These are phyloP conservation scores for Ogataea pini DNA, from an alignment of 805 yeast species.

Conservation along the genomic window DNA sequence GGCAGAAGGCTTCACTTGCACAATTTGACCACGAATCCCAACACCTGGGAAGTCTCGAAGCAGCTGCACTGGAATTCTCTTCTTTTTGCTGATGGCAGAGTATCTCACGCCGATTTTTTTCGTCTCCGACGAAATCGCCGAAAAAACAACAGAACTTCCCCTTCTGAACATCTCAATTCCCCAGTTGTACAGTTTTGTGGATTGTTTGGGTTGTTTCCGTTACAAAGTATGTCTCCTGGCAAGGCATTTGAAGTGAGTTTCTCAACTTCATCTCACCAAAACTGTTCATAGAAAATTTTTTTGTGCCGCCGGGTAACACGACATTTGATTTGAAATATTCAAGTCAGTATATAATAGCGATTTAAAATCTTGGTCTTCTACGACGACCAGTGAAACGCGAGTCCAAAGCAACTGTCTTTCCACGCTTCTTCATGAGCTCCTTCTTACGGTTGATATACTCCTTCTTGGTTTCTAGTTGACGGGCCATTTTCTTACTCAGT, in stretches of 20 bases:
- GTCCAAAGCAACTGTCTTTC: slow-evolving; percentile 84
- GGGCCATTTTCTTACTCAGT: slow-evolving; percentile 47
- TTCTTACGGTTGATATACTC: slow-evolving; percentile 88
- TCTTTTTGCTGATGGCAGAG: slow-evolving; percentile 51
- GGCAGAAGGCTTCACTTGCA: slow-evolving; percentile 71
- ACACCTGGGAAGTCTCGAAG: slow-evolving; percentile 62
- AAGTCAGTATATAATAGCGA: no score
- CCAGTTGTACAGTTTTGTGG: neutral
- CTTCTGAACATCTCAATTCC: slow-evolving; percentile 23
- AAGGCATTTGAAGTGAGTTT: neutral
- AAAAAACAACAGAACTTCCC: slow-evolving; percentile 13
- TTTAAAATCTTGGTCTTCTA: slow-evolving; percentile 63
- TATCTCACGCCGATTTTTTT: slow-evolving; percentile 38
- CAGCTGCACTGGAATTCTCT: slow-evolving; percentile 72
- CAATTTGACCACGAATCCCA: slow-evolving; percentile 72
- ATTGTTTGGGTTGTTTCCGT: neutral
- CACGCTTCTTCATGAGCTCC: slow-evolving; percentile 88
- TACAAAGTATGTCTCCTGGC: no score
- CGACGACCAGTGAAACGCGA: slow-evolving; percentile 90
- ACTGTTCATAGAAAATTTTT: slow-evolving; percentile 1
- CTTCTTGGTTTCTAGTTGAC: slow-evolving; percentile 69
- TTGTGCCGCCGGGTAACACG: slow-evolving; percentile 1
- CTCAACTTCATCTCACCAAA: neutral
- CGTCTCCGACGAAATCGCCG: slow-evolving; percentile 19
- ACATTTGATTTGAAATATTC: neutral